Percentiles rank a stretch among this genome's conserved stretches.
These are phyloP conservation scores for Trichoderma asperelloides DNA, from an alignment of 495 filamentous ascomycete genomes.

Conservation along the genomic window DNA sequence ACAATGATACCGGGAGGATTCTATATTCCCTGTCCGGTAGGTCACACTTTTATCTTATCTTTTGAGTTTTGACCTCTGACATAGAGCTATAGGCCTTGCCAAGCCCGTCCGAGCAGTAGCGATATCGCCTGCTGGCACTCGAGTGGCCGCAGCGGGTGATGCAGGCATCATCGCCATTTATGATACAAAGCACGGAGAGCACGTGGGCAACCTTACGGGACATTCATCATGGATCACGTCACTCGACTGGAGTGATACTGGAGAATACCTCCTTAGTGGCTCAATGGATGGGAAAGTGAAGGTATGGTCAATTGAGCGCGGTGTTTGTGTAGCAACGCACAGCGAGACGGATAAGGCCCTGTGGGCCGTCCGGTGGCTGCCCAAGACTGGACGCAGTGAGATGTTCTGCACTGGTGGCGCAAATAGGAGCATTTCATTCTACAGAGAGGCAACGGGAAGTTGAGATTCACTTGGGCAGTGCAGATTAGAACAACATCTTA, in stretches of 20 bases:
- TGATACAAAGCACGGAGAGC: conserved; percentile 84
- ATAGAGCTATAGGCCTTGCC: conserved; percentile 55
- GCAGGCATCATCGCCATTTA: conserved; percentile 82
- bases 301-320: conserved; percentile 82
- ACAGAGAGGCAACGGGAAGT: conserved; percentile 79
- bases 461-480: conserved; percentile 16
- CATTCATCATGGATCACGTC: conserved; percentile 77
- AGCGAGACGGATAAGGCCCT: conserved; percentile 78
- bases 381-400: conserved; percentile 62
- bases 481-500: not conserved
- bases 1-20: conserved; percentile 77
- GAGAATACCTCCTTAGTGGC: conserved; percentile 83
- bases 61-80: conserved; percentile 1
- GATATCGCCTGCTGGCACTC: conserved; percentile 76
- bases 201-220: conserved; percentile 73
- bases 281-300: conserved; percentile 88
- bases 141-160: conserved; percentile 89
- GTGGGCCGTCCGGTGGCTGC: conserved; percentile 85
- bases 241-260: conserved; percentile 87
- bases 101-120: conserved; percentile 75
- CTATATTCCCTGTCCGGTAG: conserved; percentile 76
- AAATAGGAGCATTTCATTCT: conserved; percentile 73
- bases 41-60: conserved; percentile 14
- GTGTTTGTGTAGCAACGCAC: conserved; percentile 84
- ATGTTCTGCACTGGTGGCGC: conserved; percentile 82